Conservation (phyloP, 2,329 filamentous ascomycete genomes). For the Thelonectria blattea region DNA sequence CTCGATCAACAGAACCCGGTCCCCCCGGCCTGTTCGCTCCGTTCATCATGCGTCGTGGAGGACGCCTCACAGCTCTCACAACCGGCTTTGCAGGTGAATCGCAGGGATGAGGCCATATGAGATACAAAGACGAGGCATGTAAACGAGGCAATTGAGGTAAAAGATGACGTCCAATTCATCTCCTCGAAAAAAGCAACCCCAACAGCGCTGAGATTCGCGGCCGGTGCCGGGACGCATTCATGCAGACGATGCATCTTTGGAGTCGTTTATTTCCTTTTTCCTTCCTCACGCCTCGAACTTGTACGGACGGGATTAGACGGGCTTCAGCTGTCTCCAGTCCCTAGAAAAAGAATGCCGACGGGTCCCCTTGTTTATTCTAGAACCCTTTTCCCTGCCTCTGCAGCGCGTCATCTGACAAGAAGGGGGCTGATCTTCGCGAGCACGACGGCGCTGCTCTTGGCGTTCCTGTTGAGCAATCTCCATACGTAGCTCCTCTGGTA, state of each 20-base stretch:
- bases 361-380: constrained; percentile 12
- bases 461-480: constrained; percentile 93
- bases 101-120: constrained; percentile 1
- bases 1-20: no score
- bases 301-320: constrained; percentile 15
- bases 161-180: constrained; percentile 6
- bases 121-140: constrained; percentile 15
- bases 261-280: constrained; percentile 5
- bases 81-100: no score
- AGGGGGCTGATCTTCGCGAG: constrained; percentile 69
- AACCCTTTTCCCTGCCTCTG: constrained; percentile 8
- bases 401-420: constrained; percentile 24
- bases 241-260: constrained; percentile 1
- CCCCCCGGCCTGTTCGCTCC: no score
- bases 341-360: no score
- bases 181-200: background rate
- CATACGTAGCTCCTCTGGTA: constrained; percentile 86
- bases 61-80: constrained; percentile 1
- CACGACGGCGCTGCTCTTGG: constrained; percentile 83
- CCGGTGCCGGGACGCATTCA: constrained; percentile 9
- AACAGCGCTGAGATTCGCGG: constrained; percentile 17
- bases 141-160: no score
- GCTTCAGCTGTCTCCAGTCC: constrained; percentile 2
- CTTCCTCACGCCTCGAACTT: background rate
- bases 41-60: background rate